These are phyloP conservation scores for Amoebophrya sp. DNA, from an alignment of 169 alveolate genomes.

Conservation along the genomic window DNA sequence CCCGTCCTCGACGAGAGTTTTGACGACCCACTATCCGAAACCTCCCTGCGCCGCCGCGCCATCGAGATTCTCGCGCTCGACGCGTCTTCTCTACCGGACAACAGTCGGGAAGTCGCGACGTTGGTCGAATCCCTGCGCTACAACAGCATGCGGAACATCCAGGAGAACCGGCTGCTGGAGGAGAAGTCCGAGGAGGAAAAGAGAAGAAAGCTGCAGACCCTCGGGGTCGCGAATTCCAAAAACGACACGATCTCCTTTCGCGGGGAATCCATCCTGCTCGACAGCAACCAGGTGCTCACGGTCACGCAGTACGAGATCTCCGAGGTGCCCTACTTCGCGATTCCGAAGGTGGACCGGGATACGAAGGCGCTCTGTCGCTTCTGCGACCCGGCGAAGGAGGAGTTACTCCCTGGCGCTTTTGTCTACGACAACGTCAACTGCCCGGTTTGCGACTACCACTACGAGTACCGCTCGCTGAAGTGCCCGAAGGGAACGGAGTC, in stretches of 20 bases:
- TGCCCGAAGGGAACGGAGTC: not conserved
- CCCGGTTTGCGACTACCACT: slow-evolving; percentile 22
- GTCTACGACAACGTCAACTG: slow-evolving; percentile 11
- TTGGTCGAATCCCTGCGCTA: too few relatives aligned
- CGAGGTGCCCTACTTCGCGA: not conserved
- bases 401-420: not conserved
- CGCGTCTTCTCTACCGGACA: too few relatives aligned
- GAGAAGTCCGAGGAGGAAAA: too few relatives aligned
- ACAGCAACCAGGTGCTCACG: not conserved
- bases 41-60: too few relatives aligned
- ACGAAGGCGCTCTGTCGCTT: not conserved
- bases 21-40: too few relatives aligned
- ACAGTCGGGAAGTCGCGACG: too few relatives aligned
- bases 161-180: too few relatives aligned
- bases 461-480: not conserved
- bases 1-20: too few relatives aligned
- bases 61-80: too few relatives aligned
- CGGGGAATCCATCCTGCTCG: not conserved
- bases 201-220: too few relatives aligned
- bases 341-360: not conserved
- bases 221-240: too few relatives aligned
- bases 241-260: not conserved
- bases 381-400: slow-evolving; percentile 12
- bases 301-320: not conserved
- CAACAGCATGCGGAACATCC: too few relatives aligned